Percentiles rank a stretch among this genome's conserved stretches.
Evolutionary conservation across 208 protist species (phyloP).

Genomic region (Polymyxa betae): DNA sequence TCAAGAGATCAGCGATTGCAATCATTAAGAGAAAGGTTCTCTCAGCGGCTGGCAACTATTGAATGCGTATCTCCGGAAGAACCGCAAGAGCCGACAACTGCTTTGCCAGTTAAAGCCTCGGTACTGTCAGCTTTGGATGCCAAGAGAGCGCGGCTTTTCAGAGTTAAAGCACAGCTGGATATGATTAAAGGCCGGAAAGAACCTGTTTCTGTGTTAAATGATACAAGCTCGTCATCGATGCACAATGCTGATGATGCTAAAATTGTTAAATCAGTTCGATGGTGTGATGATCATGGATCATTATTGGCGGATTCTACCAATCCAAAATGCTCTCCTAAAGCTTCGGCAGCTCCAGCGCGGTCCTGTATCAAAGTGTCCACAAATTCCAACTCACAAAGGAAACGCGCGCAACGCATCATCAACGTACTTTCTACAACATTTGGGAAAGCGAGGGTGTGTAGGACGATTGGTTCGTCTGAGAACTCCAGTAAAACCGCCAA

Average conservation of each 20-base stretch:
- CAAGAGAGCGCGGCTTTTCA: not conserved
- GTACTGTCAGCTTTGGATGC: not conserved
- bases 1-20: conserved; percentile 1
- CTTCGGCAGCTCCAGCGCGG: not conserved
- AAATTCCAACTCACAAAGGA: not conserved
- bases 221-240: not conserved
- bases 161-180: not conserved
- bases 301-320: not conserved
- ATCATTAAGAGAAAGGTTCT: not conserved
- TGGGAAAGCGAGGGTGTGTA: not conserved
- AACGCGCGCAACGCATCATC: conserved; percentile 8
- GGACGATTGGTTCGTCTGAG: not conserved
- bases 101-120: not conserved
- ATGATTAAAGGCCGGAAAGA: no score
- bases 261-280: not conserved
- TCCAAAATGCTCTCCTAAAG: not conserved
- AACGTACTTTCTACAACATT: conserved; percentile 47
- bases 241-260: not conserved
- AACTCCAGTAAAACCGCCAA: not conserved
- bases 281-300: not conserved
- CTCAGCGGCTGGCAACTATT: conserved; percentile 3
- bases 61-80: not conserved
- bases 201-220: not conserved
- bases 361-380: conserved; percentile 7
- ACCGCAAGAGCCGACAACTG: not conserved